These are phyloP conservation scores for Pyracantha coccinea DNA, from an alignment of 331 rosid species.

Conservation along the genomic window DNA sequence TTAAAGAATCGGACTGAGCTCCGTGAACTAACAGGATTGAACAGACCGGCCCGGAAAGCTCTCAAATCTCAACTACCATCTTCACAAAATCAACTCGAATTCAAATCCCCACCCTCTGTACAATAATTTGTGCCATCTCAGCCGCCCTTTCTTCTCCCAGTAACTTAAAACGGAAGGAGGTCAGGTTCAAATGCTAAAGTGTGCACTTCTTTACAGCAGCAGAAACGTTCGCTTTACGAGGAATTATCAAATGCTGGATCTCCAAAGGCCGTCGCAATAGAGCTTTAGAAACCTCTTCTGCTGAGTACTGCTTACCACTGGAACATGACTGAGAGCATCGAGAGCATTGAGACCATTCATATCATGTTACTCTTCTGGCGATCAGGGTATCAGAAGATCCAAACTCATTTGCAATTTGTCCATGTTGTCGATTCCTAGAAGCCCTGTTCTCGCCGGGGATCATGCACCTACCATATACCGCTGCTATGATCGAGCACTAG, in stretches of 20 bases:
- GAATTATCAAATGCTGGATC: slow-evolving; percentile 20
- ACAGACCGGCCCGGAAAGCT: slow-evolving; percentile 5
- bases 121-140: slow-evolving; percentile 8
- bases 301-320: not conserved
- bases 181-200: slow-evolving; percentile 2
- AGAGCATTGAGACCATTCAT: not conserved
- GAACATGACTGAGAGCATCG: slow-evolving; percentile 2
- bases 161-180: slow-evolving; percentile 1
- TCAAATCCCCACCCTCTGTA: slow-evolving; percentile 19
- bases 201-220: slow-evolving; percentile 27
- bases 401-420: not conserved
- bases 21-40: not conserved
- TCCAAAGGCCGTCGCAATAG: slow-evolving; percentile 4
- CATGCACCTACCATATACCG: no score
- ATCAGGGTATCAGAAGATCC: not conserved
- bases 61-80: slow-evolving; percentile 5
- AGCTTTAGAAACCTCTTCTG: slow-evolving; percentile 7
- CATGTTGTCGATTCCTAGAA: not conserved
- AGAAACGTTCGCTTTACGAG: slow-evolving; percentile 5
- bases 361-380: not conserved
- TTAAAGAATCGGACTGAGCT: not conserved
- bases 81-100: slow-evolving; percentile 3
- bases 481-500: not conserved
- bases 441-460: slow-evolving; percentile 16
- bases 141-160: slow-evolving; percentile 14